Conservation (phyloP, 2,329 filamentous ascomycete genomes). For the Exophiala calicioides region DNA sequence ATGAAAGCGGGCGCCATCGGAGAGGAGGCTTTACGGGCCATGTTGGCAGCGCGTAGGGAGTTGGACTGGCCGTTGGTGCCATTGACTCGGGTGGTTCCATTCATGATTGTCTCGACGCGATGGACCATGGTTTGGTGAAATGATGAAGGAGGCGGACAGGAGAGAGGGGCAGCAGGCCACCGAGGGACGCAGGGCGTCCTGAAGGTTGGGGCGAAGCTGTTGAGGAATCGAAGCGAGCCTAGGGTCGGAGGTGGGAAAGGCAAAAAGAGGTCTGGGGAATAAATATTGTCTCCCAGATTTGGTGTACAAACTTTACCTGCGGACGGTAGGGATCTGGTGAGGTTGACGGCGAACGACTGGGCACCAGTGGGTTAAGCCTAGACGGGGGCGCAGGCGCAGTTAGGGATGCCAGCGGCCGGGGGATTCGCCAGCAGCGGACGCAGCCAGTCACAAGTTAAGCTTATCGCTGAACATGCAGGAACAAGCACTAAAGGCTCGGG, state of each 20-base stretch:
- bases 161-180: too few species aligned
- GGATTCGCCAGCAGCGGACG: too few species aligned
- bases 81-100: conserved; percentile 22
- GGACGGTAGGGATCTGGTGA: too few species aligned
- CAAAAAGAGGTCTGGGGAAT: neutral
- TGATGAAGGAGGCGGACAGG: neutral
- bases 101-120: conserved; percentile 21
- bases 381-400: too few species aligned
- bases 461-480: neutral
- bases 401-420: too few species aligned
- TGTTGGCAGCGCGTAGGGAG: conserved; percentile 14
- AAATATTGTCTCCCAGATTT: neutral
- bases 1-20: conserved; percentile 85
- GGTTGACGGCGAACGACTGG: neutral
- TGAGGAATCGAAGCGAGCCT: neutral
- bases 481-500: too few species aligned
- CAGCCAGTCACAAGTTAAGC: too few species aligned
- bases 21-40: conserved; percentile 48
- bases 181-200: neutral
- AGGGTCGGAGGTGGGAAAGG: conserved; percentile 1
- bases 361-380: too few species aligned
- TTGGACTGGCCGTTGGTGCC: conserved; percentile 28
- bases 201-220: neutral
- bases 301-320: too few species aligned
- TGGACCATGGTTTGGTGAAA: conserved; percentile 14